Percentiles rank a stretch among this genome's conserved stretches.
These are phyloP conservation scores for Morella rubra DNA, from an alignment of 306 rosid genomes.

Conservation along the genomic window DNA sequence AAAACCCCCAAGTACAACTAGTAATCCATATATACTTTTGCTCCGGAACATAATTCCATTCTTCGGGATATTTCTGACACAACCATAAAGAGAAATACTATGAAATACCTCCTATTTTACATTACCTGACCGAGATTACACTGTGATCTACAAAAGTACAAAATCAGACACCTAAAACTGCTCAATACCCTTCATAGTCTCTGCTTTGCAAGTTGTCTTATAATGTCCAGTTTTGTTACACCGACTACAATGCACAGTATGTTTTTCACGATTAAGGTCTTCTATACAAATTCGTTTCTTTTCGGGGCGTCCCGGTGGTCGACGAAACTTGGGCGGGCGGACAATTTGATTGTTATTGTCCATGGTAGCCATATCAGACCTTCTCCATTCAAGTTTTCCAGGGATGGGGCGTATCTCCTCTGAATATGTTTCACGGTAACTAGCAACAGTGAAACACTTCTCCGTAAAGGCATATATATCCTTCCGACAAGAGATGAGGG, in stretches of 20 bases:
- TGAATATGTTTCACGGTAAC: constrained; percentile 64
- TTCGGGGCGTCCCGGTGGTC: constrained; percentile 89
- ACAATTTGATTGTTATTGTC: constrained; percentile 45
- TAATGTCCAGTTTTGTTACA: constrained; percentile 96
- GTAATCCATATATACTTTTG: too few relatives aligned
- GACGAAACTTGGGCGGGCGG: constrained; percentile 82
- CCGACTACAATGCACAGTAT: constrained; percentile 82
- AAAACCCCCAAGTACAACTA: too few relatives aligned
- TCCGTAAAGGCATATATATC: constrained; percentile 63
- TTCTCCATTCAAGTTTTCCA: constrained; percentile 54
- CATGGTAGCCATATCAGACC: constrained; percentile 39
- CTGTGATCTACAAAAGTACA: constrained; percentile 30
- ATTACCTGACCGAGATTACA: constrained; percentile 22
- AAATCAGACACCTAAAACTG: constrained; percentile 62
- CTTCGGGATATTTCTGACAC: too few relatives aligned
- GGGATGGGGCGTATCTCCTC: constrained; percentile 54
- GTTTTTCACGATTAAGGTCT: constrained; percentile 75
- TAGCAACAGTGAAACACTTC: constrained; percentile 63
- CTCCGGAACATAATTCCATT: too few relatives aligned
- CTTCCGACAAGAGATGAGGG: constrained; percentile 73
- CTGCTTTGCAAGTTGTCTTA: constrained; percentile 89
- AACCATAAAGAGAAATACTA: too few relatives aligned
- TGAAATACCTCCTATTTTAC: not conserved
- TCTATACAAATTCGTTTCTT: constrained; percentile 74
- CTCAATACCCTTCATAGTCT: constrained; percentile 50